A percentile compares a stretch with the other conserved stretches of the same genome.
These are phyloP conservation scores for Rheum nobile DNA, from an alignment of 148 eudicot species.

Conservation along the genomic window DNA sequence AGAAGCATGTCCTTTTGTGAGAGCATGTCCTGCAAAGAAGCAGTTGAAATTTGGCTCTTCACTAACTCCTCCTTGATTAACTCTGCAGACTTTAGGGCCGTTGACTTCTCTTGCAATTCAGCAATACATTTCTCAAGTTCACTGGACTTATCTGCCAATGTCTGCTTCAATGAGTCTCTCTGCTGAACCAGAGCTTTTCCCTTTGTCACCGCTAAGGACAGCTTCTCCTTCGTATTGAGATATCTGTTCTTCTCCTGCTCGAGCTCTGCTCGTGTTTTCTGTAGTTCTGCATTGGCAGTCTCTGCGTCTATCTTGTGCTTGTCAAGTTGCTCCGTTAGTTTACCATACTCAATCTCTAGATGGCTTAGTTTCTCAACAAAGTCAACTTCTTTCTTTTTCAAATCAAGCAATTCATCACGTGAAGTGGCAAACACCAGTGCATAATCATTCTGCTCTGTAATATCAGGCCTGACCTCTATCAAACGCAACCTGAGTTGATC, in stretches of 20 bases:
- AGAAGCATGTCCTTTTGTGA: conserved; percentile 45
- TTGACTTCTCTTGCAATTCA: conserved; percentile 59
- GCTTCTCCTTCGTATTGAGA: conserved; percentile 86
- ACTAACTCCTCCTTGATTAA: conserved; percentile 43
- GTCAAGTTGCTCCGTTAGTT: conserved; percentile 51
- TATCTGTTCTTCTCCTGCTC: conserved; percentile 75
- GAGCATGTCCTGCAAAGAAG: conserved; percentile 55
- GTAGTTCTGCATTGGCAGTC: conserved; percentile 42
- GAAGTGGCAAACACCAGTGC: conserved; percentile 36
- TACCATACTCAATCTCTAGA: conserved; percentile 44
- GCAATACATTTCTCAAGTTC: conserved; percentile 51
- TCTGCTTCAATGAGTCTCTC: conserved; percentile 75
- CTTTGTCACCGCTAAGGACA: conserved; percentile 91
- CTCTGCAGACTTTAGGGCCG: conserved; percentile 61
- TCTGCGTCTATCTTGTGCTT: conserved; percentile 27
- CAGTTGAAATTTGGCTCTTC: conserved; percentile 39
- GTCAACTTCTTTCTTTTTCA: conserved; percentile 44
- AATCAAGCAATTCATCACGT: conserved; percentile 44
- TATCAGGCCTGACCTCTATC: conserved; percentile 51
- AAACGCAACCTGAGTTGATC: conserved; percentile 56
- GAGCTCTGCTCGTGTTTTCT: conserved; percentile 56
- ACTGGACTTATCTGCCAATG: conserved; percentile 55
- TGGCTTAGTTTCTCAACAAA: conserved; percentile 35
- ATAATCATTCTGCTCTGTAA: conserved; percentile 39
- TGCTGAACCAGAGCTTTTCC: conserved; percentile 97